A percentile compares a stretch with the other conserved stretches of the same genome.
These are phyloP conservation scores for Uromyces viciae-fabae DNA, from an alignment of 1,284 basidiomycete genomes.

Conservation along the genomic window DNA sequence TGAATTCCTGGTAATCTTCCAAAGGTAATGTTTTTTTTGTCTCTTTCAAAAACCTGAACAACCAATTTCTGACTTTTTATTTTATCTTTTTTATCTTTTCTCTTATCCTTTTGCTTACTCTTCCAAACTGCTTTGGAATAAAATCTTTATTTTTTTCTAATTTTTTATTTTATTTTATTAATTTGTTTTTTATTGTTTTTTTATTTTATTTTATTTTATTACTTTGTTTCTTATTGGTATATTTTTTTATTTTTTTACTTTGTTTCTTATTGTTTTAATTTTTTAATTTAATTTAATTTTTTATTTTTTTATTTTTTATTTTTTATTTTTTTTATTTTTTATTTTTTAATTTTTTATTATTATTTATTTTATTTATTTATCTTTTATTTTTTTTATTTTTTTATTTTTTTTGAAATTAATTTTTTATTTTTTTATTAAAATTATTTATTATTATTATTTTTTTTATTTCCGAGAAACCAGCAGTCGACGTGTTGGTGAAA, in stretches of 20 bases:
- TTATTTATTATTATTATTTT: neutral
- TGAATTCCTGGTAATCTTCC: neutral
- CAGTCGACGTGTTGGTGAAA: neutral
- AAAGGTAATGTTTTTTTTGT: neutral
- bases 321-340: neutral
- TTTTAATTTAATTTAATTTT: neutral
- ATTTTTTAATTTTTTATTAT: neutral
- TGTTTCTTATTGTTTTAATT: neutral
- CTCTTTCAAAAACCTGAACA: neutral
- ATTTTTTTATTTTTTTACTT: neutral
- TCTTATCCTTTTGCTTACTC: neutral
- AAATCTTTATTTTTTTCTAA: neutral
- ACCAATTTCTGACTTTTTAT: neutral
- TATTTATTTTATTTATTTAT: neutral
- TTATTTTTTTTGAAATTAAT: too few relatives aligned
- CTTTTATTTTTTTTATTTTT: too few relatives aligned
- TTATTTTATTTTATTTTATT: neutral
- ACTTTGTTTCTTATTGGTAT: neutral
- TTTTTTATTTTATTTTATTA: neutral
- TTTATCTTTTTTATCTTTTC: neutral
- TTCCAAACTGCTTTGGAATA: neutral
- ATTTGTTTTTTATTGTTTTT: neutral
- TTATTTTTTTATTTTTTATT: neutral
- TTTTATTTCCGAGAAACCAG: too few relatives aligned
- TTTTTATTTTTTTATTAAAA: neutral